A percentile compares a stretch with the other conserved stretches of the same genome.
phyloP scores from a whole-genome alignment of 2,329 filamentous ascomycete genomes.

The Trichoderma lentiforme region DNA sequence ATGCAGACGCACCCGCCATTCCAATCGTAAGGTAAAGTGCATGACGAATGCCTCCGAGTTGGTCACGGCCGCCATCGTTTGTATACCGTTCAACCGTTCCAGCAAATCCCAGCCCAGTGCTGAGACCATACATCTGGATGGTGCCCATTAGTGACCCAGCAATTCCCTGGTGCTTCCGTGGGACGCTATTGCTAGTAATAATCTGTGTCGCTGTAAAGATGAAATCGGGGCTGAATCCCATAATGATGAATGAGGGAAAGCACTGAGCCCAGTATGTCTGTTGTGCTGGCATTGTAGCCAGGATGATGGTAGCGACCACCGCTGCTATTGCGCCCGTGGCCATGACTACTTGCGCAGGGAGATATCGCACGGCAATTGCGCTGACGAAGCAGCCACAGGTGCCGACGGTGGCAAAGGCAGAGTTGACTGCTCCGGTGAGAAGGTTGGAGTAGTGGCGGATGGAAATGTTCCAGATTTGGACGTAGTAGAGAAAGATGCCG shows the following conservation, averaged over 20 bases:
- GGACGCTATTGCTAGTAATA: slow-evolving; percentile 51
- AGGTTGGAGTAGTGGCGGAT: slow-evolving; percentile 42
- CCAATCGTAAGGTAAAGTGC: slow-evolving; percentile 42
- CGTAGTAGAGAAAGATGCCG: slow-evolving; percentile 49
- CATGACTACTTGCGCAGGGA: slow-evolving; percentile 47
- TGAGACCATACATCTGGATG: slow-evolving; percentile 33
- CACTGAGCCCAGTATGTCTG: slow-evolving; percentile 40
- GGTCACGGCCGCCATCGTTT: slow-evolving; percentile 17
- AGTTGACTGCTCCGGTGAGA: slow-evolving; percentile 34
- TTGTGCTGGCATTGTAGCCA: slow-evolving; percentile 43
- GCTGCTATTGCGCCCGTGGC: slow-evolving; percentile 37
- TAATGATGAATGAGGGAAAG: slow-evolving; percentile 38
- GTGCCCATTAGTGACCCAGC: slow-evolving; percentile 47
- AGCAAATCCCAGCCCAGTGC: slow-evolving; percentile 32
- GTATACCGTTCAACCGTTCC: slow-evolving; percentile 32
- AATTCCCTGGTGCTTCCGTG: slow-evolving; percentile 46
- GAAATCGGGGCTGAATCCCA: slow-evolving; percentile 44
- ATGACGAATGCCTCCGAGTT: slow-evolving; percentile 34
- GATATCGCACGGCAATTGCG: slow-evolving; percentile 44
- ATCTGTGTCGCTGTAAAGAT: slow-evolving; percentile 48
- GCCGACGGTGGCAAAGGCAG: slow-evolving; percentile 40
- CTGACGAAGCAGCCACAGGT: slow-evolving; percentile 37
- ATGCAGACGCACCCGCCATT: slow-evolving; percentile 32
- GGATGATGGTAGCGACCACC: slow-evolving; percentile 23
- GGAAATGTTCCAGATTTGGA: slow-evolving; percentile 42